These are phyloP conservation scores for Crucibulum laeve DNA, from an alignment of 768 basidiomycete species.

Conservation along the genomic window DNA sequence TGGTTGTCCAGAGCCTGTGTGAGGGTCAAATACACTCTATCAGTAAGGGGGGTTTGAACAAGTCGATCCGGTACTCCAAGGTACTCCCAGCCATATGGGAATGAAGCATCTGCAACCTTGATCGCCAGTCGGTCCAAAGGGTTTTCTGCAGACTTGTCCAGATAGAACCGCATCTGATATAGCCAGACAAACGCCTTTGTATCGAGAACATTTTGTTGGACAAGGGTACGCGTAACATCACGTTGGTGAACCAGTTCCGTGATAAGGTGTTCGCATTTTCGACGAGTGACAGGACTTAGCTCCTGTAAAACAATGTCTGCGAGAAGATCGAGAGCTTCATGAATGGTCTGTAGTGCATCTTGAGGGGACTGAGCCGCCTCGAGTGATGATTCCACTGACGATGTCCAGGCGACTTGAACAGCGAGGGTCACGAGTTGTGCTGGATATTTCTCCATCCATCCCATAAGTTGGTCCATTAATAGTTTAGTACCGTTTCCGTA, in stretches of 20 bases:
- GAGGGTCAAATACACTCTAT: constrained; percentile 92
- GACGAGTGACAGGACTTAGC: constrained; percentile 83
- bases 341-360: constrained; percentile 66
- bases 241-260: constrained; percentile 98
- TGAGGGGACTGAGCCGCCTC: constrained; percentile 54
- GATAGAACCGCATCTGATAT: constrained; percentile 98
- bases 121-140: constrained; percentile 80
- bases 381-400: constrained; percentile 70
- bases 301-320: constrained; percentile 95
- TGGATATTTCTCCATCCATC: constrained; percentile 92
- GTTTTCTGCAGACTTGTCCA: constrained; percentile 65
- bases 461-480: constrained; percentile 65
- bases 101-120: constrained; percentile 83
- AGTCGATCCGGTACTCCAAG: constrained; percentile 94
- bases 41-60: constrained; percentile 96
- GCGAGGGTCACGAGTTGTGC: constrained; percentile 97
- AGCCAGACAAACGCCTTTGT: constrained; percentile 85
- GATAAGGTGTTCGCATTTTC: constrained; percentile 98
- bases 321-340: constrained; percentile 86
- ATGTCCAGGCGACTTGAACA: constrained; percentile 92
- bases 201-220: constrained; percentile 59
- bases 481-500: constrained; percentile 65
- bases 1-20: constrained; percentile 95
- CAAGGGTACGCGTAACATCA: constrained; percentile 84
- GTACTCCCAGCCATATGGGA: constrained; percentile 99